Conservation (phyloP, 2,329 filamentous ascomycete genomes). For the Cladophialophora exuberans region DNA sequence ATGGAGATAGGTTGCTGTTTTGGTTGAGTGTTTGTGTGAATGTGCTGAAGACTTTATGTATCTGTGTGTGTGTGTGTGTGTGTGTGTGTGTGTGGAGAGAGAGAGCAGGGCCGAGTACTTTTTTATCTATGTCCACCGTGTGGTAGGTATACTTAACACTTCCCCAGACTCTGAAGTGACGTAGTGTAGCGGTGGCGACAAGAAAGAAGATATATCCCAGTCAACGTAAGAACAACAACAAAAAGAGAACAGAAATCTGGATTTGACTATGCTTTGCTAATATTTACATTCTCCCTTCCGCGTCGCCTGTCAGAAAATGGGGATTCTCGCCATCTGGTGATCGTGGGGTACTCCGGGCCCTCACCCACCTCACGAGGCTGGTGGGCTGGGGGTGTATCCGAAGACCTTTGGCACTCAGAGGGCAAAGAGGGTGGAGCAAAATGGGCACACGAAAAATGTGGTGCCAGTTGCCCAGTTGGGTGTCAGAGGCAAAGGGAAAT, state of each 20-base stretch:
- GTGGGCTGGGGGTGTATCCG: constrained; percentile 14
- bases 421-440: not conserved
- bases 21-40: too few species aligned
- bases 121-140: too few species aligned
- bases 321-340: not conserved
- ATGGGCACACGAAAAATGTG: not conserved
- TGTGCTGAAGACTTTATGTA: too few species aligned
- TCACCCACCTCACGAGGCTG: too few species aligned
- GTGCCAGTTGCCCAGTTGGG: too few species aligned
- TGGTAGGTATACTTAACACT: too few species aligned
- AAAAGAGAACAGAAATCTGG: not conserved
- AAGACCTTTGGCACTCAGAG: not conserved
- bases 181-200: too few species aligned
- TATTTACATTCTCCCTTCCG: not conserved
- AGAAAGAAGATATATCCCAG: not conserved
- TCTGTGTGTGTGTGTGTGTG: too few species aligned
- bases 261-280: not conserved
- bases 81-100: too few species aligned
- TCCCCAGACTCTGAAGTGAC: too few species aligned
- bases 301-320: not conserved
- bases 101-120: too few species aligned
- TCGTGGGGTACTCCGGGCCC: constrained; percentile 10
- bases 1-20: not conserved
- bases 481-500: not conserved
- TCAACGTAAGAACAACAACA: not conserved